A percentile compares a stretch with the other conserved stretches of the same genome.
These are phyloP conservation scores for Cryomyces antarcticus DNA, from an alignment of 495 filamentous ascomycete genomes.

Conservation along the genomic window DNA sequence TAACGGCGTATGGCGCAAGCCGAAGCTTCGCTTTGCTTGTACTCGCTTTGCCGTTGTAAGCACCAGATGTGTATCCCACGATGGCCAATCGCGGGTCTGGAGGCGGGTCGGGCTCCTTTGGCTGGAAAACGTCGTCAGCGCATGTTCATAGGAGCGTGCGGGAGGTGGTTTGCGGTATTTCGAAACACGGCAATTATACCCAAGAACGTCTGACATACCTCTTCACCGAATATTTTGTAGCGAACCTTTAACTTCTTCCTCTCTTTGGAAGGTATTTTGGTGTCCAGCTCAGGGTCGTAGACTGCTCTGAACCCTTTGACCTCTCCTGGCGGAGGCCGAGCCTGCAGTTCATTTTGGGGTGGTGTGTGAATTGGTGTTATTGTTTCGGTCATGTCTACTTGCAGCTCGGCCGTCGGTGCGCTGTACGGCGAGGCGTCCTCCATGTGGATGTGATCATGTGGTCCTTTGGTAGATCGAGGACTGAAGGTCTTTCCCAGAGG, in stretches of 20 bases:
- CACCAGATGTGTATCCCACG: conserved; percentile 28
- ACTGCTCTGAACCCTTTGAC: conserved; percentile 46
- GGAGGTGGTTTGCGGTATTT: too few relatives aligned
- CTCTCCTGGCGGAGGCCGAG: conserved; percentile 37
- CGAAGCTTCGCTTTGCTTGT: conserved; percentile 61
- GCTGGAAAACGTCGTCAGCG: too few relatives aligned
- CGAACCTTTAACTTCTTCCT: conserved; percentile 45
- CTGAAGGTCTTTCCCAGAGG: conserved; percentile 36
- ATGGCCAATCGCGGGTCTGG: conserved; percentile 60
- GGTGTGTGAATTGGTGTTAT: conserved; percentile 31
- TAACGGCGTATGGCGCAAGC: conserved; percentile 54
- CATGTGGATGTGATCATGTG: conserved; percentile 4
- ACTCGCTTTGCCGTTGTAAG: conserved; percentile 21
- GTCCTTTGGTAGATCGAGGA: conserved; percentile 25
- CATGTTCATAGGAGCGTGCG: too few relatives aligned
- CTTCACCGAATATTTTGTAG: conserved; percentile 47
- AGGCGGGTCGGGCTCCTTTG: conserved; percentile 42
- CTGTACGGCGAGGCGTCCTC: neutral
- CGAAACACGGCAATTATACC: too few relatives aligned
- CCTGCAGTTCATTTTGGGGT: conserved; percentile 32
- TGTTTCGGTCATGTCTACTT: too few relatives aligned
- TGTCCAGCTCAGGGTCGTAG: conserved; percentile 58
- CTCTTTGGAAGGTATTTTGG: conserved; percentile 35
- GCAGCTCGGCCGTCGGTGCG: too few relatives aligned
- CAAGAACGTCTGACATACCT: conserved; percentile 25